Conservation (phyloP, 106 monocot genomes). For the Phalaenopsis equestris region DNA sequence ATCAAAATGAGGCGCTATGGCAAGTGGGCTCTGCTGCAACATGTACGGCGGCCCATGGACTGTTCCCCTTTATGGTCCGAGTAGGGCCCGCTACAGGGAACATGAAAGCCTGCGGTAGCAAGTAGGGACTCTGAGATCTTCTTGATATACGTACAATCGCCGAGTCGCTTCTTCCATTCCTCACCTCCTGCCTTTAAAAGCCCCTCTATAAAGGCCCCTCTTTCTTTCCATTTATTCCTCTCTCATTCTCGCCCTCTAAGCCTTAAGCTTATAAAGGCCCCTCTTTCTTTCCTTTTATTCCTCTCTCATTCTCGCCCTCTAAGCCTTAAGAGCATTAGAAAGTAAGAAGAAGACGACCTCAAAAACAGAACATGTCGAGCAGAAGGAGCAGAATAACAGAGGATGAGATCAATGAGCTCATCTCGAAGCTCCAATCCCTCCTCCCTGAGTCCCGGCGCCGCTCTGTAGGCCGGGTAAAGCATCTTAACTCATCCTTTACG, state of each 20-base stretch:
- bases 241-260: background rate
- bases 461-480: constrained; percentile 33
- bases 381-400: constrained; percentile 21
- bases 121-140: background rate
- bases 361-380: background rate
- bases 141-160: background rate
- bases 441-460: constrained; percentile 56
- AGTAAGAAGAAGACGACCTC: background rate
- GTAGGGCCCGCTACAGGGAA: background rate
- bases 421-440: constrained; percentile 69
- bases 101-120: background rate
- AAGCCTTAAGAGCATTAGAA: background rate
- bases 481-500: background rate
- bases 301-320: background rate
- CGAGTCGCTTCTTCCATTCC: background rate
- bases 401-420: constrained; percentile 67
- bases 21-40: background rate
- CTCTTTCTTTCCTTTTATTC: background rate
- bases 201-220: background rate
- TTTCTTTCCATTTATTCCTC: background rate
- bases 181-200: too few species aligned
- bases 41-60: background rate
- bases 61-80: background rate
- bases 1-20: background rate
- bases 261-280: background rate